Conservation (phyloP, 805 yeast genomes). For the Hanseniaspora hatyaiensis region DNA sequence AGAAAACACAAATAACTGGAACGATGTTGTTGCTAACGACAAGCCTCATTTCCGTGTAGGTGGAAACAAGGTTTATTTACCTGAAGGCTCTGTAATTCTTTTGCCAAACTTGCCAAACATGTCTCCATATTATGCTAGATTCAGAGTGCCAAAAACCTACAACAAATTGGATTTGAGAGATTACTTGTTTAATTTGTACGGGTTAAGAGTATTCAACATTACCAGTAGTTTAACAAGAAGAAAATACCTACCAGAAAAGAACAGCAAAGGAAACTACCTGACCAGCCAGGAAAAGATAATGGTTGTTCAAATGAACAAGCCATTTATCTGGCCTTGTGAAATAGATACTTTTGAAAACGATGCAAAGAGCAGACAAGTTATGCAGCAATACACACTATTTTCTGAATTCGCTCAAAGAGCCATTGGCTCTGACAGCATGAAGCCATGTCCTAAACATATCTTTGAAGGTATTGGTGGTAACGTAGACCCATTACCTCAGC, state of each 20-base stretch:
- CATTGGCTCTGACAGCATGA: conserved; percentile 54
- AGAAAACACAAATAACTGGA: conserved; percentile 25
- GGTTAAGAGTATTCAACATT: conserved; percentile 76
- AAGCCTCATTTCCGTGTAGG: conserved; percentile 78
- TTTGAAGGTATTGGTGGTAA: conserved; percentile 59
- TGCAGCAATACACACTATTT: not conserved
- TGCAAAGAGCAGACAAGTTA: not conserved
- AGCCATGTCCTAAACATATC: conserved; percentile 46
- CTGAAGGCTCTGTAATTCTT: conserved; percentile 68
- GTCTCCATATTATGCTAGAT: conserved; percentile 94
- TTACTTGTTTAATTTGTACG: conserved; percentile 80
- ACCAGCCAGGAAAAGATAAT: conserved; percentile 67
- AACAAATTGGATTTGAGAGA: conserved; percentile 91
- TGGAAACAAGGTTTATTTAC: conserved; percentile 63
- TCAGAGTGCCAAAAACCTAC: conserved; percentile 85
- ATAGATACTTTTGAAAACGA: conserved; percentile 28
- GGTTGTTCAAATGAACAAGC: conserved; percentile 93
- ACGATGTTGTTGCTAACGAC: conserved; percentile 41
- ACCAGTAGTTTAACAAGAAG: conserved; percentile 73
- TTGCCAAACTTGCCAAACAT: conserved; percentile 90
- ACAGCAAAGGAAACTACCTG: conserved; percentile 7
- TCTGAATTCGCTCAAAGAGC: conserved; percentile 19
- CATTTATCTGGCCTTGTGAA: conserved; percentile 77
- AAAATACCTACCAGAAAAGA: conserved; percentile 18
- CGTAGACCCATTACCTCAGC: conserved; percentile 48